Conservation (phyloP, 148 eudicot species). For the Nepenthes mirabilis region DNA sequence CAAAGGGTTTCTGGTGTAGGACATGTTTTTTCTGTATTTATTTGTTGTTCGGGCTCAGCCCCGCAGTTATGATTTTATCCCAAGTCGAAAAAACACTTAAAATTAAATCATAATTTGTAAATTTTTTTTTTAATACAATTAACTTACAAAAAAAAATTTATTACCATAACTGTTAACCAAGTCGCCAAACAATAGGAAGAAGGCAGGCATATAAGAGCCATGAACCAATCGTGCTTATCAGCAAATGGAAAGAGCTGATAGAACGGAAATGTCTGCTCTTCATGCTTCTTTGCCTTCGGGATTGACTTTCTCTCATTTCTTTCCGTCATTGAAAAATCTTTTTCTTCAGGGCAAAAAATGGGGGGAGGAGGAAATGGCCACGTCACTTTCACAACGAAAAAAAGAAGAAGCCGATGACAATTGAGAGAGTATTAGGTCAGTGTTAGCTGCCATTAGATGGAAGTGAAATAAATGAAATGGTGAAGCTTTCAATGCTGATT, state of each 20-base stretch:
- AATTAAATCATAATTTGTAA: too few relatives aligned
- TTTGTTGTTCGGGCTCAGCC: too few relatives aligned
- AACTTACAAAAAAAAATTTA: too few relatives aligned
- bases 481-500: too few relatives aligned
- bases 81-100: too few relatives aligned
- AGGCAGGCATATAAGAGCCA: conserved; percentile 95
- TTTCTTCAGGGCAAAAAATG: neutral
- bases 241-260: conserved; percentile 76
- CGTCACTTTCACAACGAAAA: neutral
- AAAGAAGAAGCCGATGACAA: neutral
- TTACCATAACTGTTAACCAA: conserved; percentile 95
- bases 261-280: conserved; percentile 79
- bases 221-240: conserved; percentile 67
- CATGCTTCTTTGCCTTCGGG: conserved; percentile 65
- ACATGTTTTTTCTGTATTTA: too few relatives aligned
- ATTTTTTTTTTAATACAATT: too few relatives aligned
- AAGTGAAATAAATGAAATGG: too few relatives aligned
- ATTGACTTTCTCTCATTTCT: neutral
- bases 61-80: too few relatives aligned
- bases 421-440: too few relatives aligned
- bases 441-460: too few relatives aligned
- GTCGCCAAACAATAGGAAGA: conserved; percentile 81
- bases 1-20: too few relatives aligned
- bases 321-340: neutral
- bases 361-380: neutral